phyloP scores from a whole-genome alignment of 768 basidiomycete species.

The Mycena latifolia region DNA sequence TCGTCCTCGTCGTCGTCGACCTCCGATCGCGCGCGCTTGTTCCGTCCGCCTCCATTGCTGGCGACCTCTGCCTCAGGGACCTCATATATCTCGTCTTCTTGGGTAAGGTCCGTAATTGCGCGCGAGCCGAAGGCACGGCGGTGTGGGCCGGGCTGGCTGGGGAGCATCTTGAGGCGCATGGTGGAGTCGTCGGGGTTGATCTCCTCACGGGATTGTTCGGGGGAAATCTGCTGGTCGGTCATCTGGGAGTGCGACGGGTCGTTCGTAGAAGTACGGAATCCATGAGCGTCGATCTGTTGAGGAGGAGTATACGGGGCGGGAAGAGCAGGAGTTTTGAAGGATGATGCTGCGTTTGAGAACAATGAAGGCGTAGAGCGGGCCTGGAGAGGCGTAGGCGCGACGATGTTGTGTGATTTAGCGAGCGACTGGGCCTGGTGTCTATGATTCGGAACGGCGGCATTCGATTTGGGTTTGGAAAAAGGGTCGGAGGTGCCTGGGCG shows the following conservation, averaged over 20 bases:
- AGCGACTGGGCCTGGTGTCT: slow-evolving; percentile 19
- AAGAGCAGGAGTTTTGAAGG: slow-evolving; percentile 31
- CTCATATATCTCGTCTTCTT: slow-evolving; percentile 27
- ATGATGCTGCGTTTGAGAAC: slow-evolving; percentile 17
- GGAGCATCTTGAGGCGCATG: slow-evolving; percentile 16
- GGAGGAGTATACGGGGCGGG: slow-evolving; percentile 16
- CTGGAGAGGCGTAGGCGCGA: slow-evolving; percentile 28
- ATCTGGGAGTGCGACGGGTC: not conserved
- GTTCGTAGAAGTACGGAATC: not conserved
- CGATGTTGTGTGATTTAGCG: slow-evolving; percentile 15
- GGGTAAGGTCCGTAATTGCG: slow-evolving; percentile 2
- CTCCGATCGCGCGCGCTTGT: slow-evolving; percentile 25
- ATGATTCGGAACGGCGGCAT: slow-evolving; percentile 16
- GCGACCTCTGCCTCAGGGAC: not conserved
- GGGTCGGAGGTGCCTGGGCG: slow-evolving; percentile 29
- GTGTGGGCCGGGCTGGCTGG: slow-evolving; percentile 25
- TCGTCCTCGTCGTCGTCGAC: slow-evolving; percentile 24
- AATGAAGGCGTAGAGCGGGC: slow-evolving; percentile 16
- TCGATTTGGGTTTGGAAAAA: slow-evolving; percentile 19
- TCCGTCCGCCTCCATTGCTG: too few relatives aligned
- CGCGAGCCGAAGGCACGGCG: slow-evolving; percentile 20
- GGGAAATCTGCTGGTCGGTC: not conserved
- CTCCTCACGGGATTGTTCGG: too few relatives aligned
- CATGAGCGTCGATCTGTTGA: not conserved
- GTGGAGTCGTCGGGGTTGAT: not conserved